Evolutionary conservation across 2,329 filamentous ascomycete genomes (phyloP).

Genomic region (Scorias spongiosa): DNA sequence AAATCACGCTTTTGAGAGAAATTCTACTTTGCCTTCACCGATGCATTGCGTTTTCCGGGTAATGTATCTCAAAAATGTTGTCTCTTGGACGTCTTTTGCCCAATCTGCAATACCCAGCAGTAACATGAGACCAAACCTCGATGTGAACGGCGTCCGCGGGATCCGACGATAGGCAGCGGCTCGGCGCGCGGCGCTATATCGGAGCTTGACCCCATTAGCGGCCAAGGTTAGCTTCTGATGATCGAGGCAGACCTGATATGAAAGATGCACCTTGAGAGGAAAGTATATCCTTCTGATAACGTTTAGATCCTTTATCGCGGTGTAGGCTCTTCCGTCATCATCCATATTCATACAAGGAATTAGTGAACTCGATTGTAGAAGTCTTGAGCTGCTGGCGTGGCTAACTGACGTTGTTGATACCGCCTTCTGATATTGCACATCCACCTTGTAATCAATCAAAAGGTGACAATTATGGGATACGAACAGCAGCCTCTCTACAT

Average conservation of each 20-base stretch:
- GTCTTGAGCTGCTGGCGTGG: neutral
- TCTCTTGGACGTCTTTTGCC: too few species aligned
- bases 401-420: neutral
- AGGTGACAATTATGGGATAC: conserved; percentile 4
- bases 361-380: neutral
- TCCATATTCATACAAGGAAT: neutral
- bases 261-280: neutral
- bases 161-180: neutral
- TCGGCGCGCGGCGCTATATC: too few species aligned
- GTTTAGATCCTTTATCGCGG: neutral
- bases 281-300: neutral
- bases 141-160: neutral
- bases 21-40: too few species aligned
- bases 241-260: neutral
- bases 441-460: neutral
- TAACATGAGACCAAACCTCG: neutral
- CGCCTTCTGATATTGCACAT: neutral
- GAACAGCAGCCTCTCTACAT: conserved; percentile 46
- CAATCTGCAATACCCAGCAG: neutral
- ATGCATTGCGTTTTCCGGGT: too few species aligned
- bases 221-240: neutral
- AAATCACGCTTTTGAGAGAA: too few species aligned
- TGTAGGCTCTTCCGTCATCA: neutral
- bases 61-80: too few species aligned
- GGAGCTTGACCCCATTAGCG: neutral